These are phyloP conservation scores for Salvia splendens DNA, from an alignment of 257 asterid genomes.

Conservation along the genomic window DNA sequence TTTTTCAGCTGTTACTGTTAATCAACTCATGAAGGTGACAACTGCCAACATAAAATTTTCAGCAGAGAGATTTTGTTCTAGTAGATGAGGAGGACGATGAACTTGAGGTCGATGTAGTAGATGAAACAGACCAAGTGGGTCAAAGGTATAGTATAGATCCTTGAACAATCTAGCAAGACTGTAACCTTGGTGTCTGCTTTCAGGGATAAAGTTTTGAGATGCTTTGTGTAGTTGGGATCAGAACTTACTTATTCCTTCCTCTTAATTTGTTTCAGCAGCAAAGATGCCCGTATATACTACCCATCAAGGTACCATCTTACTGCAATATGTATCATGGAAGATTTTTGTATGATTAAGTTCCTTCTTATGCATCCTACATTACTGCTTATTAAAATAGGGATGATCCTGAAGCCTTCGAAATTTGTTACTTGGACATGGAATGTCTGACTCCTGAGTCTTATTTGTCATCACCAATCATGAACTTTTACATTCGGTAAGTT, in stretches of 20 bases:
- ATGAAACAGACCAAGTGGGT: constrained; percentile 41
- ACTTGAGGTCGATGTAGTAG: constrained; percentile 46
- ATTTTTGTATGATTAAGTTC: constrained; percentile 18
- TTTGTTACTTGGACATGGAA: constrained; percentile 63
- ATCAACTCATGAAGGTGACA: constrained; percentile 20
- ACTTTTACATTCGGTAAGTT: constrained; percentile 48
- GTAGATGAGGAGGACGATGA: constrained; percentile 71
- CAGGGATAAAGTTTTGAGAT: constrained; percentile 16
- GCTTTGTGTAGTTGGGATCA: constrained; percentile 18
- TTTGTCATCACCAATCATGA: constrained; percentile 83
- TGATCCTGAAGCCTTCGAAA: constrained; percentile 77
- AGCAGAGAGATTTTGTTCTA: constrained; percentile 67
- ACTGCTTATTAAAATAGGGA: constrained; percentile 52
- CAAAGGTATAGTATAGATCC: constrained; percentile 43
- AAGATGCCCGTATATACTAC: constrained; percentile 58
- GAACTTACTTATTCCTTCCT: constrained; percentile 32
- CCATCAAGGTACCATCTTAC: constrained; percentile 72
- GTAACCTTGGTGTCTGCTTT: constrained; percentile 25
- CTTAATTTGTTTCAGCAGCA: constrained; percentile 48
- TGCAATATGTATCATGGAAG: constrained; percentile 10
- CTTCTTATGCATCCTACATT: constrained; percentile 22
- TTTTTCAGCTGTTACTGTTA: constrained; percentile 22
- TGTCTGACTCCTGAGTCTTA: constrained; percentile 79
- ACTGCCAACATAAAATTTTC: constrained; percentile 33
- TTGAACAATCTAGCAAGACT: constrained; percentile 5